Evolutionary conservation across 805 yeast species (phyloP).

Genomic region (Wickerhamiella dianesei): DNA sequence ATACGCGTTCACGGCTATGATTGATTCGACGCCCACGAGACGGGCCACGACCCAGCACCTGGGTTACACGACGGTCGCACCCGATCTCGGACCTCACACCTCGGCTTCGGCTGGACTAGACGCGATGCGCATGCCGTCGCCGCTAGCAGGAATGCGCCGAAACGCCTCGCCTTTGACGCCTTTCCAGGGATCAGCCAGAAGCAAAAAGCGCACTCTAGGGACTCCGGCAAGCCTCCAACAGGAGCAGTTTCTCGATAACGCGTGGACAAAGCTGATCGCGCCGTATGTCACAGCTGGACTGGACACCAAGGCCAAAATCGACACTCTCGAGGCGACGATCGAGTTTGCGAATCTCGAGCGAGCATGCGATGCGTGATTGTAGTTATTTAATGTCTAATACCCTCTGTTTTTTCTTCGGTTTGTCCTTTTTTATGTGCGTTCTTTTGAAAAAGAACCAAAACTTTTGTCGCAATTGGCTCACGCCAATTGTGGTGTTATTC

Average conservation of each 20-base stretch:
- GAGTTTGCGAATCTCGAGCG: conserved; percentile 8
- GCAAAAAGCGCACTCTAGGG: background rate
- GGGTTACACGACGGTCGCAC: background rate
- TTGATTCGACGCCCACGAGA: background rate
- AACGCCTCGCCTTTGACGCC: background rate
- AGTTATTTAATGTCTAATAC: no score
- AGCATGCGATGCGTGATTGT: background rate
- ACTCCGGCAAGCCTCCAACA: background rate
- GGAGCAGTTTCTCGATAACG: background rate
- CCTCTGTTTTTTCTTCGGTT: no score
- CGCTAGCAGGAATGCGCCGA: background rate
- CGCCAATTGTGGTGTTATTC: no score
- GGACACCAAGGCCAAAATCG: background rate
- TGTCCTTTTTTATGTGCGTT: no score
- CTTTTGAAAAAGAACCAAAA: no score
- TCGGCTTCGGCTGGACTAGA: background rate
- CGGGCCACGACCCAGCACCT: background rate
- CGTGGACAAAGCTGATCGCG: background rate
- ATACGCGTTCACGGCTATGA: no score
- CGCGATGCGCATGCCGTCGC: background rate
- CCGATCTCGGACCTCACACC: background rate
- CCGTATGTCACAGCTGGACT: background rate
- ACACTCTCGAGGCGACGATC: background rate
- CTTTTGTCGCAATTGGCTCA: no score
- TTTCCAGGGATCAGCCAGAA: background rate